Base-by-base conservation (phyloP, 139 green algal species). In the Coccomyxa sp. region DNA sequence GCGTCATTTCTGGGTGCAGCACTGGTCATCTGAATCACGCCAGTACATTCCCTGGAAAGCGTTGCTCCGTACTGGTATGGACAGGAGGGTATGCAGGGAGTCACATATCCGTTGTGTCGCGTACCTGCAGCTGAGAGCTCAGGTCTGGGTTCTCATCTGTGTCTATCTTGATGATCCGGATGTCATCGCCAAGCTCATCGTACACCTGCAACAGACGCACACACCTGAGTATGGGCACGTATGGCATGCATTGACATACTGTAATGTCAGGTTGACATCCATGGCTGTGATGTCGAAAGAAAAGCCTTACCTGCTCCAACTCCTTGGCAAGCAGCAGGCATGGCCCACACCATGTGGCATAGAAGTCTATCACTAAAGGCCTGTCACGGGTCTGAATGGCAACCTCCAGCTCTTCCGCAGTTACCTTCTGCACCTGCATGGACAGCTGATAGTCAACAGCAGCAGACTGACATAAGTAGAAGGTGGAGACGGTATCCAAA, bases 311-410 rank as follows among this genome's bases (percentile, higher is more conserved):
- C 82, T 82, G 78, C 38, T 95, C 90, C 35, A 95, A 83, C 86
- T 96, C 90, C 39, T 93, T 88, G 0, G 89, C 89, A 7, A 95
- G 84, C 72, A 95, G 74, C 50, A 95, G 31, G 74, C 91, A 96
- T 22, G 91, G 91, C 1, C 92, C 91, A 73, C 88, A 93, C 95
- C 92, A 97, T 10, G 90, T 96, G 16, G 95, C 95, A 55, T 93
- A 98, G 55, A 99, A 98, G 83, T 99, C 95, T 18, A 99, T 90
- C 10, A 99, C 90, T 0, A 98, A 70, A 0, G 92, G 90, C 29
- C 82, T 86, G 35, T 93, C 86, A 1, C 95, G 82, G 18, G 88
- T 76, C 33, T 84, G 76, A 31, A 98, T 90, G 1, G 86, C 92
- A 2, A 93, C 88, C 75, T 98, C 93, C 4, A 98, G 86, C 78